These are phyloP conservation scores for Fusarium compactum DNA, from an alignment of 2,329 filamentous ascomycete genomes.

Conservation along the genomic window DNA sequence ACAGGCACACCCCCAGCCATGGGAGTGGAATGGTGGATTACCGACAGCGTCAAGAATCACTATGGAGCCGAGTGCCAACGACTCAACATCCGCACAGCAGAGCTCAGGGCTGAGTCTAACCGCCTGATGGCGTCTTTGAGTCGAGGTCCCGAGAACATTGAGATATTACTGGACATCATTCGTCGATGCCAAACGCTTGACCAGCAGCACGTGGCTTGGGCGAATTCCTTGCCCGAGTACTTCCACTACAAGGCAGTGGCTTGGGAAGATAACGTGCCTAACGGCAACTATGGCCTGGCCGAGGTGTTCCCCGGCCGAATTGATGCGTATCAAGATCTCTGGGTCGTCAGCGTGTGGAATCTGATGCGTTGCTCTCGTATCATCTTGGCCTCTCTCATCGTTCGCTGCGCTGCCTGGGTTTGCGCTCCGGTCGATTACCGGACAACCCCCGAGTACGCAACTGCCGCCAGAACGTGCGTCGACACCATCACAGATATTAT, in stretches of 20 bases:
- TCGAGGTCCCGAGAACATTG: constrained; percentile 63
- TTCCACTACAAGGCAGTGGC: constrained; percentile 66
- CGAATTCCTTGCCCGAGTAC: constrained; percentile 60
- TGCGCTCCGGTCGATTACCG: constrained; percentile 71
- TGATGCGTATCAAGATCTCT: constrained; percentile 70
- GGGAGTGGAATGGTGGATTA: constrained; percentile 71
- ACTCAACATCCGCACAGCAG: constrained; percentile 65
- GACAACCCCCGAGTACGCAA: constrained; percentile 71
- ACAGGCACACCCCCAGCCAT: constrained; percentile 64
- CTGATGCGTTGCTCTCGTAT: constrained; percentile 65
- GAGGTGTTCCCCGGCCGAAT: constrained; percentile 71
- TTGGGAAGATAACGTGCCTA: constrained; percentile 67
- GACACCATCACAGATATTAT: constrained; percentile 70
- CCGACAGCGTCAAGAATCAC: constrained; percentile 63
- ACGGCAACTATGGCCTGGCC: constrained; percentile 63
- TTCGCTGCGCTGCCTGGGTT: constrained; percentile 71
- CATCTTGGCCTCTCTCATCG: constrained; percentile 65
- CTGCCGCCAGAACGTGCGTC: constrained; percentile 62
- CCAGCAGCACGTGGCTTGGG: constrained; percentile 65
- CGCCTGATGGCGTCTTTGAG: constrained; percentile 60
- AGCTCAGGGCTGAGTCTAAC: constrained; percentile 67
- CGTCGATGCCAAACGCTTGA: constrained; percentile 65
- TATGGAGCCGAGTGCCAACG: constrained; percentile 62
- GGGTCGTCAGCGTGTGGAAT: constrained; percentile 70
- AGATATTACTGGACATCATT: constrained; percentile 64